These are phyloP conservation scores for Cucurbita maxima DNA, from an alignment of 306 rosid genomes.

Conservation along the genomic window DNA sequence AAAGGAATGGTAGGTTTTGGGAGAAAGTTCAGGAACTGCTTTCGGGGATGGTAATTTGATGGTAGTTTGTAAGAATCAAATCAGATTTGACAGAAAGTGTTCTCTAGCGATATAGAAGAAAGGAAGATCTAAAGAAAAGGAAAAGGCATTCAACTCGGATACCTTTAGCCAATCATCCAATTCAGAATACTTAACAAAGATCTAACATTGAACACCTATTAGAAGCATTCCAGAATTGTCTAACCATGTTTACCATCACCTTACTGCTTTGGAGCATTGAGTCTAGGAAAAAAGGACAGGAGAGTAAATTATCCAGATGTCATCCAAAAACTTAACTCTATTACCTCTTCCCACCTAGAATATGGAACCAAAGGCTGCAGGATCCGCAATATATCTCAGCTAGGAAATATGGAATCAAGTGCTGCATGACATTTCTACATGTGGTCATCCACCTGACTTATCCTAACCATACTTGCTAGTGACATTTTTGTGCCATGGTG, in stretches of 20 bases:
- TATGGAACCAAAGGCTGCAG: not conserved
- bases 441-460: not conserved
- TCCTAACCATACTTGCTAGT: not conserved
- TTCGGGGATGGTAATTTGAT: not conserved
- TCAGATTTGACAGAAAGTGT: not conserved
- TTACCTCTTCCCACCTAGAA: not conserved
- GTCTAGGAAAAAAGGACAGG: not conserved
- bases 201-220: not conserved
- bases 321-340: not conserved
- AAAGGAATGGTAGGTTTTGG: not conserved
- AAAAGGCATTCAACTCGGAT: not conserved
- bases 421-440: not conserved
- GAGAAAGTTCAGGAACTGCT: not conserved
- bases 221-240: not conserved
- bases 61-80: not conserved
- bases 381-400: not conserved
- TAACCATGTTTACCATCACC: not conserved
- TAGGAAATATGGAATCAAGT: not conserved
- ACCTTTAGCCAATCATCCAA: not conserved
- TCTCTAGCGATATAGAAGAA: not conserved
- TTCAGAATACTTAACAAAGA: not conserved
- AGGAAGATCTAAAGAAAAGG: not conserved
- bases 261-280: not conserved
- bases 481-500: not conserved
- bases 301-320: not conserved